Base-by-base conservation (phyloP, 306 rosid genomes). In the Rosa multiflora region DNA sequence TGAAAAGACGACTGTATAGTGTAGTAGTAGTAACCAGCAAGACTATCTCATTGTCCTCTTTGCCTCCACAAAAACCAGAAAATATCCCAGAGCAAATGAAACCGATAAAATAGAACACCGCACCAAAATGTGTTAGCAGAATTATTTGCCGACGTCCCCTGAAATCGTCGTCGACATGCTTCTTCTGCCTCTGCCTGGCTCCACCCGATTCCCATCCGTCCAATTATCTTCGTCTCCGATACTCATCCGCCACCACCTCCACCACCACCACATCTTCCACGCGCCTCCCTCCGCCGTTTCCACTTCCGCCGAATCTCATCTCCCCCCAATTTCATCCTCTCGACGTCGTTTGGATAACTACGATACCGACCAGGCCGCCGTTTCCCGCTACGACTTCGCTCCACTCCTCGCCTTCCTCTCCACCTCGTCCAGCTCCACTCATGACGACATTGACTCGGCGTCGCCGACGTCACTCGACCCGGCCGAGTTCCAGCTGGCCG, bases 331-430 rank as follows among this genome's bases (percentile, higher is more conserved):
- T 14, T 37, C 86, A 8, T 79, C 86, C 12, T 83, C 83, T 20
- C 80, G 66, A 40, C 85, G 84, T 21, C 82, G 81, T 5, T 84
- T 76, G 17, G 88, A 84, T 49, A 86, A 86, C 61, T 83, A 89
- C 42, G 75, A 77, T 85, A 14, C 68, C 68, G 88, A 88, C 84
- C 71, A 56, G 18, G 59, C 78, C 49, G 43, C 83, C 77, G 84
- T 80, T 46, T 82, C 91, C 62, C 90, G 89, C 66, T 90, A 93
- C 73, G 93, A 91, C 88, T 94, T 91, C 85, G 53, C 83, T 44
- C 98, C 98, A 8, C 97, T 93, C 83, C 85, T 93, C 80, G 5
- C 58, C 78, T 93, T 86, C 82, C 93, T 93, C 86, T 85, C 92
- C 53, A 52, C 67, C 55, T 47, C 84, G 17, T 20, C 39, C 70